Evolutionary conservation across 23 red algal species (phyloP).

Genomic region (Rhodosorus marinus): DNA sequence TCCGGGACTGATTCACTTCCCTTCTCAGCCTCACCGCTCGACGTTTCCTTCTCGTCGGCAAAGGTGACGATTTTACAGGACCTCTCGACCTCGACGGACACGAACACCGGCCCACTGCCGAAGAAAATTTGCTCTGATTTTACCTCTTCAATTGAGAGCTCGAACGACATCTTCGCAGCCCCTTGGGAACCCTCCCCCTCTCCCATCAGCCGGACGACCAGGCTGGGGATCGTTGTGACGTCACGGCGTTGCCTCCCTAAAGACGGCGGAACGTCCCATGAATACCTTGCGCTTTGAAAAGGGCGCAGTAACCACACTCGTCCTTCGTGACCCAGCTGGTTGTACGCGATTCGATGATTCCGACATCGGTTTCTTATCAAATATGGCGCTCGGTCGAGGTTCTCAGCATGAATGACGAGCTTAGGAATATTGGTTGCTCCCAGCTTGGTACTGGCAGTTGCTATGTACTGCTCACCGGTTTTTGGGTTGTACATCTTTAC

Average conservation of each 20-base stretch:
- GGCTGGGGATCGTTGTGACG: conserved; percentile 13
- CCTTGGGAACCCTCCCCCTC: too few relatives aligned
- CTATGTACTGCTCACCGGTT: conserved; percentile 83
- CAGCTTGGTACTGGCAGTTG: conserved; percentile 23
- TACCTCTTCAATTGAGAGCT: too few relatives aligned
- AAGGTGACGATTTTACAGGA: too few relatives aligned
- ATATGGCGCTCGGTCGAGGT: conserved; percentile 64
- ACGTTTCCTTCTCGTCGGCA: too few relatives aligned
- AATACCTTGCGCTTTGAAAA: conserved; percentile 55
- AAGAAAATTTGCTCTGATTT: too few relatives aligned
- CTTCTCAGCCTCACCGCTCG: too few relatives aligned
- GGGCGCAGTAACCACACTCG: conserved; percentile 70
- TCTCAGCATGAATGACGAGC: conserved; percentile 44
- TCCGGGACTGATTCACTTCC: too few relatives aligned
- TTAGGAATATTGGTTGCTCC: conserved; percentile 10
- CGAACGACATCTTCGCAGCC: too few relatives aligned
- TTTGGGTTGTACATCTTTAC: conserved; percentile 87
- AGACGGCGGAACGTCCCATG: conserved; percentile 65
- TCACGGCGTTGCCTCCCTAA: conserved; percentile 2
- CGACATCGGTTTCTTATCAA: conserved; percentile 55
- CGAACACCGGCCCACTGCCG: too few relatives aligned
- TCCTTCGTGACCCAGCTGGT: conserved; percentile 37
- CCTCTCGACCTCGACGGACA: too few relatives aligned
- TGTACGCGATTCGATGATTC: conserved; percentile 42
- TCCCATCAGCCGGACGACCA: too few relatives aligned